Percentiles rank a stretch among this genome's conserved stretches.
Evolutionary conservation across 1,284 basidiomycete genomes (phyloP).

Genomic region (Cerioporus squamosus): DNA sequence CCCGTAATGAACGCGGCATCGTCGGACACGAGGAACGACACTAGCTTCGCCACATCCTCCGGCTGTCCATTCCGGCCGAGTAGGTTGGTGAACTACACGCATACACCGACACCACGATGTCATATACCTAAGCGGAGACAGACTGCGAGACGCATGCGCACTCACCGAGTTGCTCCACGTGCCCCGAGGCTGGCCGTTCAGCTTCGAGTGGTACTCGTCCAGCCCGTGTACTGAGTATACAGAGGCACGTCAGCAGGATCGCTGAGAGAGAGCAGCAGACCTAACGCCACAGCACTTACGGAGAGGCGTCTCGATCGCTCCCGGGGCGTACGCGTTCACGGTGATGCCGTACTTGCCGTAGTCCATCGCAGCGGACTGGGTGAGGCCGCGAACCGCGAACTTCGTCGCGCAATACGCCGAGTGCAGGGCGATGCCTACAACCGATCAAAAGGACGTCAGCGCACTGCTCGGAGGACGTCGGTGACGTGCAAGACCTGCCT

Average conservation of each 20-base stretch:
- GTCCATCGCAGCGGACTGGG: constrained; percentile 33
- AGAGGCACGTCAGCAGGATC: background rate
- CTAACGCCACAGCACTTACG: constrained; percentile 2
- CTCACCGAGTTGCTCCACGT: background rate
- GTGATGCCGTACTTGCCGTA: constrained; percentile 24
- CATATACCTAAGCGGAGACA: too few relatives aligned
- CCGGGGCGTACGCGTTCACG: constrained; percentile 27
- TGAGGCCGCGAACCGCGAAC: constrained; percentile 38
- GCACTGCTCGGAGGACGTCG: background rate
- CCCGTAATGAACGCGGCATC: constrained; percentile 41
- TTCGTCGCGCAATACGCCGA: constrained; percentile 31
- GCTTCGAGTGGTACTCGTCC: background rate
- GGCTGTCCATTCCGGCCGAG: constrained; percentile 30
- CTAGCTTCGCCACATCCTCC: constrained; percentile 40
- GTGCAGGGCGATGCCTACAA: constrained; percentile 11
- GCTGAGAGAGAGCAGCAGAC: background rate
- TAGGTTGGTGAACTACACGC: constrained; percentile 11
- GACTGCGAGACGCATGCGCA: constrained; percentile 2
- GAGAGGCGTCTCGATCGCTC: constrained; percentile 23
- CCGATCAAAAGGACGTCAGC: background rate
- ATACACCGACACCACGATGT: background rate
- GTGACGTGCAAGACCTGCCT: constrained; percentile 13
- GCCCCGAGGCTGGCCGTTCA: background rate
- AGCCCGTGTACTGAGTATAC: background rate
- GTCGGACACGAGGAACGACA: constrained; percentile 42